Conservation (phyloP, 2,329 filamentous ascomycete species). For the Incumbomyces delicatus region DNA sequence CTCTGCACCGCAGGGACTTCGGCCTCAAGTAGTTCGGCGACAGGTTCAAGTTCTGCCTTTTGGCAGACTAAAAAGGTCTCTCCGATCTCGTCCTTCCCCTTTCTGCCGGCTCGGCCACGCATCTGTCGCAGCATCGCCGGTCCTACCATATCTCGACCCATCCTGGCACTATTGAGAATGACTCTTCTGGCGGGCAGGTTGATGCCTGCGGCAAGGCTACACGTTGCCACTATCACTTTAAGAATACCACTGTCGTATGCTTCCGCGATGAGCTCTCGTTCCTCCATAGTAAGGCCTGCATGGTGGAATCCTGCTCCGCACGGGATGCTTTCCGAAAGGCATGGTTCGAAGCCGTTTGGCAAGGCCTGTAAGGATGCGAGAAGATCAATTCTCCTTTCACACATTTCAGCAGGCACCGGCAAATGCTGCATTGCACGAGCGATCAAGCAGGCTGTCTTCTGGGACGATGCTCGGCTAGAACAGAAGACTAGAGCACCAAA, state of each 20-base stretch:
- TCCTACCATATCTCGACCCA: constrained; percentile 67
- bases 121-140: constrained; percentile 73
- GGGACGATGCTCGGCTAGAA: constrained; percentile 57
- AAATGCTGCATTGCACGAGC: constrained; percentile 53
- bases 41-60: constrained; percentile 56
- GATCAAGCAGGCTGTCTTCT: constrained; percentile 58
- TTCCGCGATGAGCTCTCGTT: constrained; percentile 59
- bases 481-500: constrained; percentile 67
- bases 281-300: constrained; percentile 57
- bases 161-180: constrained; percentile 63
- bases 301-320: constrained; percentile 66
- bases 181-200: constrained; percentile 64
- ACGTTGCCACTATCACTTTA: constrained; percentile 66
- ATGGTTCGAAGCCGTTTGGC: constrained; percentile 55
- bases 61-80: constrained; percentile 70
- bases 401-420: constrained; percentile 36
- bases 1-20: constrained; percentile 62
- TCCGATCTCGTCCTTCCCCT: constrained; percentile 67
- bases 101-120: constrained; percentile 66
- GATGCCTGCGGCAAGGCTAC: constrained; percentile 72
- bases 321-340: constrained; percentile 54
- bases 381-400: constrained; percentile 53
- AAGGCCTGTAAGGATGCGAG: constrained; percentile 57
- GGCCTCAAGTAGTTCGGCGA: constrained; percentile 60
- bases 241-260: constrained; percentile 61